Evolutionary conservation across 768 basidiomycete genomes (phyloP).

Genomic region (Suillus lakei): DNA sequence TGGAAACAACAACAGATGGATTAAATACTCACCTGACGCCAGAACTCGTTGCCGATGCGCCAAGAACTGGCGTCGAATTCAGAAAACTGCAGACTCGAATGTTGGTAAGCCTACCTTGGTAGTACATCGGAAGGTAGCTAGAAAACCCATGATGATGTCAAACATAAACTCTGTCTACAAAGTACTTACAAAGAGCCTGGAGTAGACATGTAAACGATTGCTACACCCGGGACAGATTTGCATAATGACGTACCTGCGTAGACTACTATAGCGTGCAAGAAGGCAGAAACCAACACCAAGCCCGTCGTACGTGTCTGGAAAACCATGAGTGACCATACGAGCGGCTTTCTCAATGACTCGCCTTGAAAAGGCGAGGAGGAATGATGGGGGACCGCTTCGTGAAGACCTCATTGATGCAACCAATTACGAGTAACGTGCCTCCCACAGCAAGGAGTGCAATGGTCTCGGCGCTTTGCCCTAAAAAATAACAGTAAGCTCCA

Average conservation of each 20-base stretch:
- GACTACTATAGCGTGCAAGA: constrained; percentile 41
- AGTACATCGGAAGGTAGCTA: constrained; percentile 47
- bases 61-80: constrained; percentile 29
- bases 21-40: constrained; percentile 32
- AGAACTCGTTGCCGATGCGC: constrained; percentile 38
- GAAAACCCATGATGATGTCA: constrained; percentile 11
- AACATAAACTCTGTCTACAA: not conserved
- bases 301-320: constrained; percentile 43
- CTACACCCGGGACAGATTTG: not conserved
- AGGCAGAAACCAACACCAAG: constrained; percentile 33
- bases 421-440: constrained; percentile 32
- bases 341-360: constrained; percentile 8
- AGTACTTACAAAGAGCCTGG: constrained; percentile 32
- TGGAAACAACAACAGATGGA: no score
- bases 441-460: constrained; percentile 44
- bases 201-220: not conserved
- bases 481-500: constrained; percentile 6
- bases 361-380: constrained; percentile 45
- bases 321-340: not conserved
- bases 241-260: constrained; percentile 31
- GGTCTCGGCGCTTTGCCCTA: constrained; percentile 37
- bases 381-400: constrained; percentile 42
- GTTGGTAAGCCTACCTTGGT: constrained; percentile 33
- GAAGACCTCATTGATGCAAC: constrained; percentile 38
- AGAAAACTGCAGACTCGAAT: not conserved